These are phyloP conservation scores for Paxillus rubicundulus DNA, from an alignment of 768 basidiomycete genomes.

Conservation along the genomic window DNA sequence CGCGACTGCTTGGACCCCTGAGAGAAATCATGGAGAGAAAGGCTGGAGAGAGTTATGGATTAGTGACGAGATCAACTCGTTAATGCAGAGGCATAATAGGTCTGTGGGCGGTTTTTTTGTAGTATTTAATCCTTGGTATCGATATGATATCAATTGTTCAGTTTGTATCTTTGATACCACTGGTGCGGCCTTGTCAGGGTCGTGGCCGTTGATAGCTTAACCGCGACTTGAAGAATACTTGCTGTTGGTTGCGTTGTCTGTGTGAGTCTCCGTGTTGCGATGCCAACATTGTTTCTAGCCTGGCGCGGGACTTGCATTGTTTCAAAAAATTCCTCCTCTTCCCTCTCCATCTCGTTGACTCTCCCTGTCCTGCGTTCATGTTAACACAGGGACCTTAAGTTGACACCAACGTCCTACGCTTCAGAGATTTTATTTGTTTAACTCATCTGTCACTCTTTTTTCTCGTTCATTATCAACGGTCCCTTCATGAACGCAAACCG, in stretches of 20 bases:
- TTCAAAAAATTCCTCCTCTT: not conserved
- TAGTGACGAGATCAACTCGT: slow-evolving; percentile 32
- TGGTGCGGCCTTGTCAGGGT: not conserved
- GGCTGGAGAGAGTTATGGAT: slow-evolving; percentile 71
- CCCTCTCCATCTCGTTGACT: slow-evolving; percentile 3
- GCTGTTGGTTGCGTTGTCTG: no score
- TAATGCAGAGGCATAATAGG: slow-evolving; percentile 10
- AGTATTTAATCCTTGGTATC: slow-evolving; percentile 8
- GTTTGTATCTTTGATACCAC: not conserved
- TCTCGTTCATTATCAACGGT: slow-evolving; percentile 13
- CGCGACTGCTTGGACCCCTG: slow-evolving; percentile 86
- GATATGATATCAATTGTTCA: not conserved
- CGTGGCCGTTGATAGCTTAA: no score
- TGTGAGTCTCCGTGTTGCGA: slow-evolving; percentile 21
- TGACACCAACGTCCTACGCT: not conserved
- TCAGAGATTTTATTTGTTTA: slow-evolving; percentile 1
- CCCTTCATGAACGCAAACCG: slow-evolving; percentile 20
- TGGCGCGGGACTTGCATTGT: not conserved
- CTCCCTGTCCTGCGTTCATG: slow-evolving; percentile 11
- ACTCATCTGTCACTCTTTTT: slow-evolving; percentile 23
- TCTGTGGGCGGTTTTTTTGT: slow-evolving; percentile 3
- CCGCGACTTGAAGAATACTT: no score
- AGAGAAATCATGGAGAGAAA: slow-evolving; percentile 91
- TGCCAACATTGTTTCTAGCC: no score
- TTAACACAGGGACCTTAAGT: not conserved